Evolutionary conservation across 2,329 filamentous ascomycete species (phyloP), one percentile per base, ranked within the genome.

Genomic region (Ophiostoma piceae): DNA sequence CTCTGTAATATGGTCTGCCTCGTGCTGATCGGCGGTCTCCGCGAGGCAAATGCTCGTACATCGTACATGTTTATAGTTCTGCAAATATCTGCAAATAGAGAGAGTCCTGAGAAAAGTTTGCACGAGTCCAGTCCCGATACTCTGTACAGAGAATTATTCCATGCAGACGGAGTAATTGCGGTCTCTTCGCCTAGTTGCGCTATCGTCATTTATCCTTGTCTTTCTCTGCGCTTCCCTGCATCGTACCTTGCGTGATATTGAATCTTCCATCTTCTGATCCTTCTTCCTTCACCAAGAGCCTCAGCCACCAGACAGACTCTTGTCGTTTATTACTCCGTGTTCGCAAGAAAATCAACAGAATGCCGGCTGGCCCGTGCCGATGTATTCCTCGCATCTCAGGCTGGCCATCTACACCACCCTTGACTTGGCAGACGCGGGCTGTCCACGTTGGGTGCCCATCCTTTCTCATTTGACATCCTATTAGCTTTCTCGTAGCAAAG

Each of bases 401-500:
- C 16, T n/a, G 14, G 6, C 7, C 43, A 47, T n/a, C 1, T 47
- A n/a, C 43, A 19, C 7, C 43, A 6, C 16, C 12, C 3, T 57
- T 7, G n/a, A 32, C 57, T 29, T 62, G 57, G 57, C 57, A 62
- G 57, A 16, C 57, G 26, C 6, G 22, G 26, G 2, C n/a, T 60
- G 54, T 19, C 54, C 57, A 62, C 57, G 57, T 62, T 32, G 57
- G 22, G 57, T 35, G 57, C 57, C 57, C 57, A 32, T 62, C 57
- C 22, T 19, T 62, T 62, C 3, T 32, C 57, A 62, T 62, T 32
- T 32, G 57, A 29, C 32, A n/a, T 57, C 14, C 57, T 16, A 14
- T 32, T 19, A 62, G 57, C 26, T 62, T 5, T 29, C 57, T 16
- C 3, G 26, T 32, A 62, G 11, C 26, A 29, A 16, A 26, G 9